phyloP scores from a whole-genome alignment of 345 rosid species.

The Hibiscus trionum region DNA sequence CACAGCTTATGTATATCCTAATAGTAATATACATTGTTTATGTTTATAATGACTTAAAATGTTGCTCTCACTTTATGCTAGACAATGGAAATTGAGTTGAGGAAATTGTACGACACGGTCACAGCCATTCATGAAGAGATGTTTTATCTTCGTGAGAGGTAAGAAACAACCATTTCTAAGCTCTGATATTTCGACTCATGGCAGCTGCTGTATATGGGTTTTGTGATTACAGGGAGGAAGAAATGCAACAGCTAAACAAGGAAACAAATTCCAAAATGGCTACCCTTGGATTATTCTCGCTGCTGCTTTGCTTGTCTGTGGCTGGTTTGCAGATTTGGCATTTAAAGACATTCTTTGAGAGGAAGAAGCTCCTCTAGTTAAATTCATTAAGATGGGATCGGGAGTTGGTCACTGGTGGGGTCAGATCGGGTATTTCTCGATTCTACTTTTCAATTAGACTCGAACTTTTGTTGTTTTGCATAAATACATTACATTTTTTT shows the following conservation, averaged over 20 bases:
- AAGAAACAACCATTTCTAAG: not conserved
- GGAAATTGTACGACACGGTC: conserved; percentile 49
- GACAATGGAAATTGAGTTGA: conserved; percentile 66
- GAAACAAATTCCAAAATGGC: conserved; percentile 65
- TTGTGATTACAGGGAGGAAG: conserved; percentile 49
- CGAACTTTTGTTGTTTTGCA: not conserved
- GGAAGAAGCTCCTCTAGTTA: conserved; percentile 66
- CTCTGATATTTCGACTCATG: not conserved
- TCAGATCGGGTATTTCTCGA: too few relatives aligned
- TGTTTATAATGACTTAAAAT: not conserved
- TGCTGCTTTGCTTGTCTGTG: conserved; percentile 59
- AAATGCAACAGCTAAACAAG: conserved; percentile 72
- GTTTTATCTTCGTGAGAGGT: conserved; percentile 80
- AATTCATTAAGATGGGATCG: too few relatives aligned
- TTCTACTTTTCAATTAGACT: too few relatives aligned
- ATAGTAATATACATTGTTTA: not conserved
- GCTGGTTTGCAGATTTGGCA: conserved; percentile 79
- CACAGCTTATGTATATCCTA: too few relatives aligned
- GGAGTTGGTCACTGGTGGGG: too few relatives aligned
- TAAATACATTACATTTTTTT: not conserved
- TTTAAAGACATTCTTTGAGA: conserved; percentile 77
- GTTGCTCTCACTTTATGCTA: conserved; percentile 18
- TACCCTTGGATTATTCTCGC: conserved; percentile 47
- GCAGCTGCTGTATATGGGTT: too few relatives aligned
- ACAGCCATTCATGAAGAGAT: conserved; percentile 73